Conservation (phyloP, 192 early-diverging fungal species). For the Coemansia sp. region DNA sequence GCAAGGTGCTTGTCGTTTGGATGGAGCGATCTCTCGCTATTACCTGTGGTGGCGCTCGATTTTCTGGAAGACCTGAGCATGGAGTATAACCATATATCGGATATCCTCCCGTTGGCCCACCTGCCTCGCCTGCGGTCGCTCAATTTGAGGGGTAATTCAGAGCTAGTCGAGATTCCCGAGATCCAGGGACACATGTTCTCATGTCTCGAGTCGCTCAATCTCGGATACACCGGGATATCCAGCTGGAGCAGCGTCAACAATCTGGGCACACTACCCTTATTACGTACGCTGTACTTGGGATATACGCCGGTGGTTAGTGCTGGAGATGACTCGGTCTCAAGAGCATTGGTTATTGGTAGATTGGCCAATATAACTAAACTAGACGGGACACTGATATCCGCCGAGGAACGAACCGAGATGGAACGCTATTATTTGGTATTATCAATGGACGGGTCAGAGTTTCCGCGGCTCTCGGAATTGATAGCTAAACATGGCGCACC, state of each 20-base stretch:
- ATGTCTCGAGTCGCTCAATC: slow-evolving; percentile 17
- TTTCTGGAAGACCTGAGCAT: slow-evolving; percentile 25
- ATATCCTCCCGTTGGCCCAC: slow-evolving; percentile 10
- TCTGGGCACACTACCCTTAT: not conserved
- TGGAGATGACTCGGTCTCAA: not conserved
- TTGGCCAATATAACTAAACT: slow-evolving; percentile 24
- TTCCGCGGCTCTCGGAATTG: not conserved
- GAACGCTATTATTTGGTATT: slow-evolving; percentile 44
- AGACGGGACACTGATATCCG: slow-evolving; percentile 26
- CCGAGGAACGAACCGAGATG: slow-evolving; percentile 45
- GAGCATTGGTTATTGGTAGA: slow-evolving; percentile 19
- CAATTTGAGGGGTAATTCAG: slow-evolving; percentile 32
- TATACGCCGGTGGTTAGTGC: slow-evolving; percentile 16
- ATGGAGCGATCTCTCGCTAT: slow-evolving; percentile 6
- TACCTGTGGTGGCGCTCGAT: not conserved
- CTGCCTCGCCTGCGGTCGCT: slow-evolving; percentile 18
- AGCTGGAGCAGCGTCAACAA: slow-evolving; percentile 11
- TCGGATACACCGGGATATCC: slow-evolving; percentile 22
- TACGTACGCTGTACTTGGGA: slow-evolving; percentile 8
- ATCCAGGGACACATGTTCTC: not conserved
- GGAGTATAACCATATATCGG: slow-evolving; percentile 30
- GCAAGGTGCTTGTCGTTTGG: slow-evolving; percentile 27
- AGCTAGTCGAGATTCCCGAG: not conserved
- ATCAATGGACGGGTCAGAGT: not conserved
- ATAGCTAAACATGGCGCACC: not conserved